Evolutionary conservation across 768 basidiomycete species (phyloP).

Genomic region (Hypsizygus marmoreus): DNA sequence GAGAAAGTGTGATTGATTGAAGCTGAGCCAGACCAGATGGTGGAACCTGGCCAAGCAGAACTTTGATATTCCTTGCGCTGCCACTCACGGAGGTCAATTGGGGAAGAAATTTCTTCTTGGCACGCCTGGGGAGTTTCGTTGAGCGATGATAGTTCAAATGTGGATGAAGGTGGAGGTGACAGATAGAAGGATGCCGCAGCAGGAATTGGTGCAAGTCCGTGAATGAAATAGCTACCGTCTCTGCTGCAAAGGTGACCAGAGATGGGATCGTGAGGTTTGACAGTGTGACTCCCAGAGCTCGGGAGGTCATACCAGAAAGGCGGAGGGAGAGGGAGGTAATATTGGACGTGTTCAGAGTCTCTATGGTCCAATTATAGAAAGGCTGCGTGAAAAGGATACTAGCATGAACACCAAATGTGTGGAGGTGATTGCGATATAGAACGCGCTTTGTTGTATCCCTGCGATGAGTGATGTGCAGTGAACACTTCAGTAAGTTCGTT

Average conservation of each 20-base stretch:
- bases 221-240: conserved; percentile 18
- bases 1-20: conserved; percentile 14
- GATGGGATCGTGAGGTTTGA: conserved; percentile 21
- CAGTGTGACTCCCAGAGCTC: conserved; percentile 21
- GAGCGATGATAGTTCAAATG: conserved; percentile 9
- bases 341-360: conserved; percentile 16
- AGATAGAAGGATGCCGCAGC: conserved; percentile 24
- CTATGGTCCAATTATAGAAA: conserved; percentile 25
- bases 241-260: conserved; percentile 18
- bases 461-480: neutral
- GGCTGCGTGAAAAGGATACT: conserved; percentile 20
- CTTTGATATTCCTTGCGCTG: conserved; percentile 15
- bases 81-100: conserved; percentile 21
- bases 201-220: conserved; percentile 22
- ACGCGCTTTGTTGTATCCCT: neutral
- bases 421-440: conserved; percentile 8
- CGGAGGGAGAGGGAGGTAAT: conserved; percentile 23
- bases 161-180: conserved; percentile 19
- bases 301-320: conserved; percentile 10
- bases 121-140: conserved; percentile 1
- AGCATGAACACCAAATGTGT: conserved; percentile 18
- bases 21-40: conserved; percentile 11
- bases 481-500: conserved; percentile 8
- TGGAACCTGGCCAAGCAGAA: conserved; percentile 16
- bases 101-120: conserved; percentile 13